phyloP scores from a whole-genome alignment of 495 filamentous ascomycete species.

The Sphaerosporella brunnea region DNA sequence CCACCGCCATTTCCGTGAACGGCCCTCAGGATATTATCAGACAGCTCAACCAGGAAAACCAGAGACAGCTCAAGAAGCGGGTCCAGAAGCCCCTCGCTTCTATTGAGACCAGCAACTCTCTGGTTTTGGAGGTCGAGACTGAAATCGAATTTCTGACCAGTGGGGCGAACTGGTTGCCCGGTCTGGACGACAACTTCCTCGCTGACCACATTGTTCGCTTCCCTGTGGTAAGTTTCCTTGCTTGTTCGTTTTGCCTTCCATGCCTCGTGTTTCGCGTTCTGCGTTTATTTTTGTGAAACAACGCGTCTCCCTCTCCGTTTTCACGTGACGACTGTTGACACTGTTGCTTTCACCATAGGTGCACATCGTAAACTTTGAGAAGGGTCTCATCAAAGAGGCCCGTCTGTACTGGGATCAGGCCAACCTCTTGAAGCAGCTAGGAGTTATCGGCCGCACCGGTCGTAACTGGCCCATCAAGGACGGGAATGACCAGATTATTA shows the following conservation, averaged over 20 bases:
- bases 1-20: slow-evolving; percentile 59
- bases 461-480: slow-evolving; percentile 90
- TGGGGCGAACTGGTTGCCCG: slow-evolving; percentile 77
- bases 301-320: no score
- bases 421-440: slow-evolving; percentile 76
- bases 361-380: slow-evolving; percentile 77
- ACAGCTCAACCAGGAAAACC: slow-evolving; percentile 50
- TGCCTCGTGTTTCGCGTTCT: not conserved
- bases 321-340: no score
- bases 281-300: no score
- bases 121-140: slow-evolving; percentile 66
- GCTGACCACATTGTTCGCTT: slow-evolving; percentile 64
- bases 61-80: slow-evolving; percentile 59
- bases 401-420: slow-evolving; percentile 91
- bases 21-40: slow-evolving; percentile 54
- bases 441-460: slow-evolving; percentile 75
- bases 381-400: slow-evolving; percentile 64
- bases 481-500: slow-evolving; percentile 60
- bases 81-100: slow-evolving; percentile 52
- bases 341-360: slow-evolving; percentile 49
- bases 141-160: slow-evolving; percentile 61
- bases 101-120: slow-evolving; percentile 48
- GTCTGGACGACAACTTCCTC: slow-evolving; percentile 86
- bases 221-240: slow-evolving; percentile 48
- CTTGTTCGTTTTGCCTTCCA: not conserved